Base-by-base conservation (phyloP, 2,329 filamentous ascomycete genomes). In the Aspergillus bombycis region DNA sequence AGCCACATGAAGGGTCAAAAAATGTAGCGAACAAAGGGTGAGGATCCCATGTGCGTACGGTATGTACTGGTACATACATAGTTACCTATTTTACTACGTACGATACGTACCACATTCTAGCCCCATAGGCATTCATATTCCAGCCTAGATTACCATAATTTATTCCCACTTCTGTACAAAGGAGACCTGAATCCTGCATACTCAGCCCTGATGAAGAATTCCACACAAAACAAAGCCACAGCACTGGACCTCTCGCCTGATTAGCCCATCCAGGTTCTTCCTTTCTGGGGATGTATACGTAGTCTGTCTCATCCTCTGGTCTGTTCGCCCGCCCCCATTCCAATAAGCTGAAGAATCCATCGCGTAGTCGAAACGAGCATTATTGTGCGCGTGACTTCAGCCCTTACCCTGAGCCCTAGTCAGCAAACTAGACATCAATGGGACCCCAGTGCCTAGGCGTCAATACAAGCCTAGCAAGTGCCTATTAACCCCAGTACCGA, bases 321-420 rank as follows among this genome's bases (percentile, higher is more conserved):
- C 34, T 55, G 2, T n/a, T 55, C 52, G 14, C 8, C 21, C 9
- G 48, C 14, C 21, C 21, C 52, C 52, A 55, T 55, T 16, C 32
- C 52, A 21, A 55, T 41, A 21, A 52, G 28, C 48, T 52, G 28
- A 32, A 21, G 28, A 19, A 34, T 32, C 1, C n/a, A 55, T 34
- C 12, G 12, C 11, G 23, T 26, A 38, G n/a, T 11, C 14, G 32
- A 38, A 55, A 41, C 23, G 52, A n/a, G 30, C 12, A 5, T 14
- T 5, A 16, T 36, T 55, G 52, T 55, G 52, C 52, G 52, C 52
- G 32, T 55, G 52, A 36, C 32, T 23, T 10, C 52, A 36, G 52
- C 52, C 52, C 52, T 55, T 55, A 19, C 52, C 52, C 52, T 55
- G 52, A 55, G 52, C 52, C 52, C 52, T 55, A 55, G 32, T 19